Evolutionary conservation across 768 basidiomycete species (phyloP).

Genomic region (Lactarius hengduanensis): DNA sequence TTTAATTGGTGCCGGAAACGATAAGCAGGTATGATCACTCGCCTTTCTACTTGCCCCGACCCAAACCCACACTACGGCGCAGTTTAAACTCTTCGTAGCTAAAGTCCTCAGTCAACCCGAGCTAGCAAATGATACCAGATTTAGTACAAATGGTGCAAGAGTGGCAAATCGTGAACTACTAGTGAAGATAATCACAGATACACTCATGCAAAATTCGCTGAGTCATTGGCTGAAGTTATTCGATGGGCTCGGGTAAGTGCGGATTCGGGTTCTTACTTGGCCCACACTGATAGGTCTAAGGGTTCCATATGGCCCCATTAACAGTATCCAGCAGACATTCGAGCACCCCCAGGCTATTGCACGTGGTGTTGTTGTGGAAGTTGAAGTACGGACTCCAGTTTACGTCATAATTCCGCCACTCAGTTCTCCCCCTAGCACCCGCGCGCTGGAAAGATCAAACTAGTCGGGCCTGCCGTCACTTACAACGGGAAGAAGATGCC

Average conservation of each 20-base stretch:
- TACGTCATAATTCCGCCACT: not conserved
- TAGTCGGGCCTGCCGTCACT: constrained; percentile 41
- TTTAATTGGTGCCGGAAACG: constrained; percentile 93
- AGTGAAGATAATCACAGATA: constrained; percentile 61
- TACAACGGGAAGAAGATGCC: constrained; percentile 42
- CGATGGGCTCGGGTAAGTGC: constrained; percentile 69
- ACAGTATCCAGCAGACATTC: constrained; percentile 87
- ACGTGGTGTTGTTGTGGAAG: constrained; percentile 68
- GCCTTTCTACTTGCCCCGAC: not conserved
- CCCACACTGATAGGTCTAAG: constrained; percentile 38
- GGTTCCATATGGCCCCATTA: constrained; percentile 89
- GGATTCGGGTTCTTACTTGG: constrained; percentile 11
- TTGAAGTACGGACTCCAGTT: constrained; percentile 55
- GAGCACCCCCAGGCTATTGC: constrained; percentile 84
- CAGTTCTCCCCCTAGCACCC: constrained; percentile 32
- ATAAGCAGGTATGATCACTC: constrained; percentile 62
- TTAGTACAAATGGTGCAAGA: constrained; percentile 69
- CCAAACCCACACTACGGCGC: constrained; percentile 10
- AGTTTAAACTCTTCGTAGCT: constrained; percentile 72
- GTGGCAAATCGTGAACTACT: constrained; percentile 75
- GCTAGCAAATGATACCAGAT: constrained; percentile 60
- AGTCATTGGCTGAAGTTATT: constrained; percentile 76
- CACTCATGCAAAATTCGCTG: constrained; percentile 54
- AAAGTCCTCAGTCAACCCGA: constrained; percentile 61
- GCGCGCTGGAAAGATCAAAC: constrained; percentile 43